Base-by-base conservation (phyloP, 108 stramenopile genomes). In the Schizochytrium sp. region DNA sequence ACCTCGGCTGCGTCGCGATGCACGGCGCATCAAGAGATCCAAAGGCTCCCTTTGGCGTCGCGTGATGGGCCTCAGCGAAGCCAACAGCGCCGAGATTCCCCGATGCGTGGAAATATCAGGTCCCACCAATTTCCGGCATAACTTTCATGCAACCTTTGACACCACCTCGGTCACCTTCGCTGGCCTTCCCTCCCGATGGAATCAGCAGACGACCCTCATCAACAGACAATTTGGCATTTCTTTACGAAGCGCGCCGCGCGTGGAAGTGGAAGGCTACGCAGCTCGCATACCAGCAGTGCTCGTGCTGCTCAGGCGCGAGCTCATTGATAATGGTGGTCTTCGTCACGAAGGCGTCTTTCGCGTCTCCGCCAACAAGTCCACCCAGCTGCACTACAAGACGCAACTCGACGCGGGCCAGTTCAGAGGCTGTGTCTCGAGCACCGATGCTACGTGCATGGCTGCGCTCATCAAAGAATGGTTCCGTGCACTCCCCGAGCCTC, bases 401-500 rank as follows among this genome's bases (percentile, higher is more conserved):
- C 76, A 83, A 45, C 76, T 83, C 45, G 76, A 83, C 28, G 76
- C 45, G 16, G 76, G 76, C n/a, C 45, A 83, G 23, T 83, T 83
- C 4, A 12, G 28, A 23, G 76, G 76, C 76, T 83, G 76, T 23
- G 6, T 6, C n/a, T n/a, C 48, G 43, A 6, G 48, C 19, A 45
- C 44, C 6, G 76, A 83, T 34, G 45, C 76, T 6, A 12, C 76
- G 18, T 83, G 76, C 28, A 83, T 83, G 76, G 76, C 76, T 53
- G 76, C 23, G n/a, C 76, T 83, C 45, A 83, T 83, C 51, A 83
- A 83, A 83, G 76, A 83, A 45, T 83, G 76, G 76, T 83, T 83
- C 28, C 76, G 76, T 6, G 6, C 48, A 16, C 45, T 83, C 51
- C 76, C 76, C 6, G 25, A 28, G 51, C 76, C 76, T 23, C 51